A percentile compares a stretch with the other conserved stretches of the same genome.
Evolutionary conservation across 371 early-diverging fungal species (phyloP).

Genomic region (Lichtheimia ornata): DNA sequence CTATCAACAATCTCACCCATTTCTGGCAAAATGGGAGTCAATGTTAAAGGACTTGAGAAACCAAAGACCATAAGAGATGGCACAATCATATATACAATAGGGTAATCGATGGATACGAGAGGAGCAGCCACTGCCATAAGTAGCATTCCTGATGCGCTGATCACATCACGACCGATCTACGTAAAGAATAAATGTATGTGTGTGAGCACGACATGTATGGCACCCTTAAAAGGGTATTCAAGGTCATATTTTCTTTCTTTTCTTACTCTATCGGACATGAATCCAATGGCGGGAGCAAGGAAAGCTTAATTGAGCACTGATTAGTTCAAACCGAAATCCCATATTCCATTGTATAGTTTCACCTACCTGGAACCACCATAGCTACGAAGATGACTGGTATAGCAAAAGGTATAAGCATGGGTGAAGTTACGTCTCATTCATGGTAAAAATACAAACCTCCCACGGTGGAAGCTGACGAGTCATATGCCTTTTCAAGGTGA

Average conservation of each 20-base stretch:
- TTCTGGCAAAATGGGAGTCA: conserved; percentile 59
- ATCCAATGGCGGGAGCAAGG: conserved; percentile 62
- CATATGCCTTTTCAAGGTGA: conserved; percentile 47
- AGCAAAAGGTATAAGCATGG: background rate
- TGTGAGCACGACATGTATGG: background rate
- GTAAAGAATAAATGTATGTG: background rate
- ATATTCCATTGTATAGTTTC: no score
- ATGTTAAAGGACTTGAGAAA: conserved; percentile 53
- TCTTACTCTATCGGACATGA: conserved; percentile 53
- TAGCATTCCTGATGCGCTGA: conserved; percentile 56
- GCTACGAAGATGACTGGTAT: conserved; percentile 55
- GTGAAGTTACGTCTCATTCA: no score
- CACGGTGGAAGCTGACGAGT: conserved; percentile 51
- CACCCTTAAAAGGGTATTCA: background rate
- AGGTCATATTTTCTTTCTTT: background rate
- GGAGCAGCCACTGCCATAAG: conserved; percentile 54
- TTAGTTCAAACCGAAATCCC: background rate
- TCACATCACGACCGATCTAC: conserved; percentile 49
- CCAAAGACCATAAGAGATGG: conserved; percentile 60
- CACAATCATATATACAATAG: conserved; percentile 43
- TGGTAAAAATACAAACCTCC: conserved; percentile 31
- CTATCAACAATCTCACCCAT: conserved; percentile 58
- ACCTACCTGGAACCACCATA: conserved; percentile 58
- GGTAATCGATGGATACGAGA: conserved; percentile 43
- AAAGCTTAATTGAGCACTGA: conserved; percentile 26